These are phyloP conservation scores for Trypanosoma lewisi DNA, from an alignment of 208 protist species.

Conservation along the genomic window DNA sequence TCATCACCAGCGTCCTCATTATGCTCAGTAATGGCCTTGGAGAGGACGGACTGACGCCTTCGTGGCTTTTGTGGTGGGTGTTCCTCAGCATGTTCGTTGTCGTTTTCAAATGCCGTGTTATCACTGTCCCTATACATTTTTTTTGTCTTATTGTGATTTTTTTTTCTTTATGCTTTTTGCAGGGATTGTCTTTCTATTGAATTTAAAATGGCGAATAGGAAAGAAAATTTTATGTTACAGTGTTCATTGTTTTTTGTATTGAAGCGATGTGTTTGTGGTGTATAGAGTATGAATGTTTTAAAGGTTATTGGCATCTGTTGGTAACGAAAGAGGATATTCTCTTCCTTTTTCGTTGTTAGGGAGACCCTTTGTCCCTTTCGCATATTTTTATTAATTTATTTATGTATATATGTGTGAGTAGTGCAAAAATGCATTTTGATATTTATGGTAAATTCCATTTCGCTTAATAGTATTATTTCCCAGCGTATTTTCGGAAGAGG, in stretches of 20 bases:
- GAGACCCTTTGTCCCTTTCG: no score
- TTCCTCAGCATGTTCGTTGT: conserved; percentile 23
- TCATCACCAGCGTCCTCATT: conserved; percentile 23
- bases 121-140: neutral
- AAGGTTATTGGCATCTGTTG: no score
- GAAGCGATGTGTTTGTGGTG: no score
- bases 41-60: conserved; percentile 66
- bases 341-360: no score
- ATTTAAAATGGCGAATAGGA: no score
- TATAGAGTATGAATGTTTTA: no score
- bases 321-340: no score
- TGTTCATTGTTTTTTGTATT: no score
- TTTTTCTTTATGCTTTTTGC: neutral
- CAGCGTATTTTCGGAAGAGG: neutral
- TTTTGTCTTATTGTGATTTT: neutral
- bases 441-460: neutral
- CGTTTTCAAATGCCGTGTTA: neutral
- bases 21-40: conserved; percentile 76
- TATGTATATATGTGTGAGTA: no score
- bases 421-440: no score
- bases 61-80: conserved; percentile 52
- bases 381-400: no score
- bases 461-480: neutral
- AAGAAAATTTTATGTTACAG: no score
- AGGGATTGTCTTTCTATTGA: neutral